Conservation (phyloP, 306 rosid species). For the Cicer judaicum region DNA sequence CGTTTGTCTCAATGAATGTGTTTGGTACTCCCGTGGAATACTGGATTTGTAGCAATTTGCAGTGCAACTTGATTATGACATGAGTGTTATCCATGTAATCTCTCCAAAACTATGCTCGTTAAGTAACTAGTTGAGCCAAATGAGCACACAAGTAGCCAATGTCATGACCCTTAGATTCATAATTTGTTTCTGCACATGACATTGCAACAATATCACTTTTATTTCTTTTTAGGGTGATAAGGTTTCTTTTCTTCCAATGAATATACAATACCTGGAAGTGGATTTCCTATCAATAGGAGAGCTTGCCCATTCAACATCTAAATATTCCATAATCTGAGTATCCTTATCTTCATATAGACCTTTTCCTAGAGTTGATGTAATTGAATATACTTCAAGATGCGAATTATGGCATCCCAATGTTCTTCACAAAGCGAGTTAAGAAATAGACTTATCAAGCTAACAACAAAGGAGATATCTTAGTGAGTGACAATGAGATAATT, state of each 20-base stretch:
- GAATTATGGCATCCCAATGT: no score
- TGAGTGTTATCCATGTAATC: not conserved
- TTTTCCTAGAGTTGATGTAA: no score
- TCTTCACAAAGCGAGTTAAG: no score
- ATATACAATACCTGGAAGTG: not conserved
- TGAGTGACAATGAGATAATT: no score
- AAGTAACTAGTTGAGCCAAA: constrained; percentile 1
- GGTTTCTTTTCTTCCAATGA: constrained; percentile 1
- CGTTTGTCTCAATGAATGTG: not conserved
- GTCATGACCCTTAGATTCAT: not conserved
- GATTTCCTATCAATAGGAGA: not conserved
- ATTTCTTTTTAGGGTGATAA: not conserved
- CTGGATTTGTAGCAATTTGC: not conserved
- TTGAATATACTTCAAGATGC: no score
- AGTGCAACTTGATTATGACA: not conserved
- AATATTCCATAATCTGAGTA: no score
- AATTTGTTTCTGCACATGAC: not conserved
- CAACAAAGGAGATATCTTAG: no score
- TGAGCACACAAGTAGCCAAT: not conserved
- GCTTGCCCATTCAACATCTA: no score
- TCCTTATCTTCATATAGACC: no score
- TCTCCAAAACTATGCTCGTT: not conserved
- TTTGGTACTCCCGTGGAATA: not conserved
- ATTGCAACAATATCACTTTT: not conserved
- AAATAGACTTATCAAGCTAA: no score